Conservation (phyloP, 2,329 filamentous ascomycete genomes). For the Calonectria hongkongensis region DNA sequence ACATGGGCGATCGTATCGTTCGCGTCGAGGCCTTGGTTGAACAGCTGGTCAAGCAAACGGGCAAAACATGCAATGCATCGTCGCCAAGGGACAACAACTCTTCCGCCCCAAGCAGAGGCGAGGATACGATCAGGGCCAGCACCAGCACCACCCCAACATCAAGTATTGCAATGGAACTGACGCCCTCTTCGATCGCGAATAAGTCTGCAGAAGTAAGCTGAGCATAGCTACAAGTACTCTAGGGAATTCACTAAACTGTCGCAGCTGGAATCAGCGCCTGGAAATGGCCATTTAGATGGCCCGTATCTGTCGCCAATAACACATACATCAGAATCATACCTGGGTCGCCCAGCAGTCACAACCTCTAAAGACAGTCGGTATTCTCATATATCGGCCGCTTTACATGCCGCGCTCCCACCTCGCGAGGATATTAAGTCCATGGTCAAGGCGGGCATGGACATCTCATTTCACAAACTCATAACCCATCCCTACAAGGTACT, state of each 20-base stretch:
- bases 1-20: constrained; percentile 35
- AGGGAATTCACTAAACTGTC: neutral
- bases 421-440: constrained; percentile 18
- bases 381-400: neutral
- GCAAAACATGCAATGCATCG: neutral
- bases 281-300: no score
- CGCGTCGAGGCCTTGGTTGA: constrained; percentile 35
- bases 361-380: neutral
- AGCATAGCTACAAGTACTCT: neutral
- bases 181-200: neutral
- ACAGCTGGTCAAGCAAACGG: constrained; percentile 12
- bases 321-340: neutral
- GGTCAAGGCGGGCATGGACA: constrained; percentile 28
- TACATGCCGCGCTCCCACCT: constrained; percentile 22
- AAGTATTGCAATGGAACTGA: neutral
- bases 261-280: neutral
- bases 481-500: constrained; percentile 8
- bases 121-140: neutral
- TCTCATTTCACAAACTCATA: constrained; percentile 30
- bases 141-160: no score
- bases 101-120: neutral
- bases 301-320: neutral
- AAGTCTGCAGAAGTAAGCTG: neutral
- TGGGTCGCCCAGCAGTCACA: neutral
- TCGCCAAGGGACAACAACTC: neutral